Percentiles rank a stretch among this genome's conserved stretches.
These are phyloP conservation scores for Mucor plumbeus DNA, from an alignment of 371 early-diverging fungal genomes.

Conservation along the genomic window DNA sequence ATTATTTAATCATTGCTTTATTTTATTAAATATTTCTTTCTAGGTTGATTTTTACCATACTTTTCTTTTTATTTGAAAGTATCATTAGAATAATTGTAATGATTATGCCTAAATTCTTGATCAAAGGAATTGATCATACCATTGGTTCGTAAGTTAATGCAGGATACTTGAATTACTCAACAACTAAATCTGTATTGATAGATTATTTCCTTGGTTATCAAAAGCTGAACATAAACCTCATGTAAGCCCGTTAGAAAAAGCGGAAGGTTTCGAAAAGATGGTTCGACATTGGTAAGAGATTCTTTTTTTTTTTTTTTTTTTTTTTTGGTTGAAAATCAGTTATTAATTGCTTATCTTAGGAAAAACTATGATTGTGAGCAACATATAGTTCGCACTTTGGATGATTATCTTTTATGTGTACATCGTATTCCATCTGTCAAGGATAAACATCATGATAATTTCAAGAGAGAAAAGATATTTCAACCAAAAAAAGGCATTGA, in stretches of 20 bases:
- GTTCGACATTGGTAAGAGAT: slow-evolving; percentile 62
- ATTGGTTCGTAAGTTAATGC: slow-evolving; percentile 47
- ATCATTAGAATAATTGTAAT: slow-evolving; percentile 68
- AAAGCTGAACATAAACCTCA: slow-evolving; percentile 55
- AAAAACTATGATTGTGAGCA: slow-evolving; percentile 77
- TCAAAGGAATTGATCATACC: slow-evolving; percentile 45
- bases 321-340: neutral
- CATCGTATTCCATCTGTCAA: slow-evolving; percentile 77
- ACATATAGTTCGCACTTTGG: slow-evolving; percentile 85
- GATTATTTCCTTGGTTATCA: slow-evolving; percentile 58
- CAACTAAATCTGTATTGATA: slow-evolving; percentile 8
- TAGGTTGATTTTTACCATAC: slow-evolving; percentile 65
- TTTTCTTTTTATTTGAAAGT: slow-evolving; percentile 71
- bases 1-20: neutral
- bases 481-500: slow-evolving; percentile 26
- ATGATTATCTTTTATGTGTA: slow-evolving; percentile 87
- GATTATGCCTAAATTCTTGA: slow-evolving; percentile 62
- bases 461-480: slow-evolving; percentile 9
- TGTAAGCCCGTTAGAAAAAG: slow-evolving; percentile 64
- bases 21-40: neutral
- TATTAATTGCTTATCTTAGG: slow-evolving; percentile 16
- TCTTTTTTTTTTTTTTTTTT: neutral
- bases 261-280: slow-evolving; percentile 71
- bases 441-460: neutral
- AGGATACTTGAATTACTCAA: neutral